These are phyloP conservation scores for Protea cynaroides DNA, from an alignment of 164 flowering plant genomes.

Conservation along the genomic window DNA sequence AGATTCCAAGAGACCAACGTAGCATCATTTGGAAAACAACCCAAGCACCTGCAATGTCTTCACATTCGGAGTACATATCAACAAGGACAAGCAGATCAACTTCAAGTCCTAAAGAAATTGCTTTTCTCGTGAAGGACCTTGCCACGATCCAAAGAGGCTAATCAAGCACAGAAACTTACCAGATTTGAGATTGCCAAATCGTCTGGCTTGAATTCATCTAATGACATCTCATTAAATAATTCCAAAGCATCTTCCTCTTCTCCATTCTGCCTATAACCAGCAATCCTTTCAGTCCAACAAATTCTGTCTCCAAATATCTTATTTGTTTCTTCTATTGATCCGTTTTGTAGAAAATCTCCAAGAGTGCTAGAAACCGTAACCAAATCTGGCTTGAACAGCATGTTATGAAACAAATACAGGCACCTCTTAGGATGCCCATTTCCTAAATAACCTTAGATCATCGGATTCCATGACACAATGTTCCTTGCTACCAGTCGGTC, in stretches of 20 bases:
- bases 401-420: constrained; percentile 33
- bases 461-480: constrained; percentile 32
- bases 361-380: constrained; percentile 44
- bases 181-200: constrained; percentile 36
- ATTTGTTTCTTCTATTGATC: constrained; percentile 33
- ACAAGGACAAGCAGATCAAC: constrained; percentile 42
- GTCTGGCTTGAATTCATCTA: constrained; percentile 34
- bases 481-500: constrained; percentile 31
- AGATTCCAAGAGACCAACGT: constrained; percentile 30
- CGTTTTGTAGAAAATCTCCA: constrained; percentile 31
- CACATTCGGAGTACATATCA: constrained; percentile 68
- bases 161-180: constrained; percentile 42
- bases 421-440: constrained; percentile 33
- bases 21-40: constrained; percentile 33
- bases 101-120: constrained; percentile 28
- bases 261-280: constrained; percentile 41
- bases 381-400: constrained; percentile 41
- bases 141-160: constrained; percentile 41
- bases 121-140: constrained; percentile 39
- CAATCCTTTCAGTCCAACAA: constrained; percentile 57
- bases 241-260: constrained; percentile 42
- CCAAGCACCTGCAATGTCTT: constrained; percentile 34
- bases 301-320: constrained; percentile 31
- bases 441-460: constrained; percentile 40
- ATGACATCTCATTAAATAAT: constrained; percentile 35